A percentile compares a stretch with the other conserved stretches of the same genome.
These are phyloP conservation scores for Zygosaccharomyces gambellarensis DNA, from an alignment of 805 yeast genomes.

Conservation along the genomic window DNA sequence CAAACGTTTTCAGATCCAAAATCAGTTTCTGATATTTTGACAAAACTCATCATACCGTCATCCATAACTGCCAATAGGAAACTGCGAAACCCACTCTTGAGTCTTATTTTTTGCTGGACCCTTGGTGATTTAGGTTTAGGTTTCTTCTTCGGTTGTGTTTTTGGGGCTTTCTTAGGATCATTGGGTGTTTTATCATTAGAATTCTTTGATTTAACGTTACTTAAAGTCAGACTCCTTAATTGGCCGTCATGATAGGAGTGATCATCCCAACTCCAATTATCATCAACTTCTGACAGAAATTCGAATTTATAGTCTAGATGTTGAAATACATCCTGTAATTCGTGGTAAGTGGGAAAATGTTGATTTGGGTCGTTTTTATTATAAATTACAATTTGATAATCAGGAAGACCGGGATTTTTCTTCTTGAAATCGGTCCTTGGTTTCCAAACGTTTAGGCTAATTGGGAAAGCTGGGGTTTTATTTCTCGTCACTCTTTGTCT, in stretches of 20 bases:
- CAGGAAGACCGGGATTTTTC: slow-evolving; percentile 63
- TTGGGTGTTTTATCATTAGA: not conserved
- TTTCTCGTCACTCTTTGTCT: not conserved
- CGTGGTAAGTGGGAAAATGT: slow-evolving; percentile 44
- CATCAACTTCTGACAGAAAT: slow-evolving; percentile 28
- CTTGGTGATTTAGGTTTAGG: slow-evolving; percentile 15
- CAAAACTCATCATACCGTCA: slow-evolving; percentile 67
- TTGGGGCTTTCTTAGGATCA: not conserved
- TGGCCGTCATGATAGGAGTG: slow-evolving; percentile 18
- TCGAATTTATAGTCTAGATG: slow-evolving; percentile 32
- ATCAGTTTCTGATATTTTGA: slow-evolving; percentile 47
- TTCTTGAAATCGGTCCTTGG: slow-evolving; percentile 71
- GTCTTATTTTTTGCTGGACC: slow-evolving; percentile 35
- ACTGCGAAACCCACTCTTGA: slow-evolving; percentile 50
- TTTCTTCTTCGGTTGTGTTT: slow-evolving; percentile 16
- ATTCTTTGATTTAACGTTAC: slow-evolving; percentile 8
- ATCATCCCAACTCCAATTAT: slow-evolving; percentile 20
- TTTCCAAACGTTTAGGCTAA: slow-evolving; percentile 75
- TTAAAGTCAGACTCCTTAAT: slow-evolving; percentile 11
- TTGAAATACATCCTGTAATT: slow-evolving; percentile 38
- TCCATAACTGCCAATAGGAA: slow-evolving; percentile 67
- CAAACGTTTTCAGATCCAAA: slow-evolving; percentile 39
- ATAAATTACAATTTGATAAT: slow-evolving; percentile 63
- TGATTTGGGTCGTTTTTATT: slow-evolving; percentile 38
- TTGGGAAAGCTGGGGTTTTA: slow-evolving; percentile 19